Conservation (phyloP, 2,329 filamentous ascomycete genomes). For the Aureobasidium melanogenum region DNA sequence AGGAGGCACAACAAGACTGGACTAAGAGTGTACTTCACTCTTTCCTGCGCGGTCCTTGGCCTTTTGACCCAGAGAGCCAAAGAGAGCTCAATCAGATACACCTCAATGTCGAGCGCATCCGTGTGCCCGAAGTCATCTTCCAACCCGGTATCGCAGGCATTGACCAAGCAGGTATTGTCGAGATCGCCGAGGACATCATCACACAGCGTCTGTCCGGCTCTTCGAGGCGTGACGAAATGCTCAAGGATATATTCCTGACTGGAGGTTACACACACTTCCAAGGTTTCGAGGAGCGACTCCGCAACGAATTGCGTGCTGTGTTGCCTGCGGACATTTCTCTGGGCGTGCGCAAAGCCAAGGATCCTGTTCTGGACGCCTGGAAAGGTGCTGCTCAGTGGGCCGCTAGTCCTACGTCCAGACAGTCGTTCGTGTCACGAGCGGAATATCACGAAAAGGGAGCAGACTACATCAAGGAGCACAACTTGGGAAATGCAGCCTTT, state of each 20-base stretch:
- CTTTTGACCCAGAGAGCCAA: constrained; percentile 72
- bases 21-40: constrained; percentile 84
- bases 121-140: constrained; percentile 87
- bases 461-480: constrained; percentile 74
- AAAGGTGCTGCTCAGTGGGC: constrained; percentile 85
- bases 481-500: constrained; percentile 31
- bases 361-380: constrained; percentile 85
- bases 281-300: constrained; percentile 76
- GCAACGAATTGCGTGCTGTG: constrained; percentile 61
- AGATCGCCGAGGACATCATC: constrained; percentile 85
- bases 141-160: constrained; percentile 85
- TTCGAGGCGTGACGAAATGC: constrained; percentile 55
- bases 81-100: constrained; percentile 81
- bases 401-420: constrained; percentile 46
- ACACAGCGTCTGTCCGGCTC: constrained; percentile 62
- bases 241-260: constrained; percentile 85
- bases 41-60: constrained; percentile 78
- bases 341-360: constrained; percentile 61
- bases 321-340: constrained; percentile 61
- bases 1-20: constrained; percentile 91
- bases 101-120: constrained; percentile 92
- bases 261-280: constrained; percentile 85
- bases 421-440: constrained; percentile 61
- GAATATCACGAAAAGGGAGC: constrained; percentile 88
- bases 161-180: constrained; percentile 86